phyloP scores from a whole-genome alignment of 495 filamentous ascomycete species.

The Neurospora hispaniola region DNA sequence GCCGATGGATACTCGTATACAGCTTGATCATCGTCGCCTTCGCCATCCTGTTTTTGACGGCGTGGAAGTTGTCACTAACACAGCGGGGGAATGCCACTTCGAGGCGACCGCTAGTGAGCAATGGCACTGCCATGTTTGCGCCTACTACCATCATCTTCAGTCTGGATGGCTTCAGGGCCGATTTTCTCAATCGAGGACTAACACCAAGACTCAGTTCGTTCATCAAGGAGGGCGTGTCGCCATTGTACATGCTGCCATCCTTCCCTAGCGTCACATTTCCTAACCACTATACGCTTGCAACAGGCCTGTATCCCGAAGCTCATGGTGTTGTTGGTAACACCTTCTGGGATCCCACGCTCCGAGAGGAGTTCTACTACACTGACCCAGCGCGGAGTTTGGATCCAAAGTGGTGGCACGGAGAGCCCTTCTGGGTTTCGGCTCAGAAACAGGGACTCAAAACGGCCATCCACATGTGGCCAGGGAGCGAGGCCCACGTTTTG shows the following conservation, averaged over 20 bases:
- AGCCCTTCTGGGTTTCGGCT: constrained; percentile 88
- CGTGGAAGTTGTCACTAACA: constrained; percentile 37
- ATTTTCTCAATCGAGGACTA: constrained; percentile 74
- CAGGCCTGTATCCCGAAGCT: constrained; percentile 82
- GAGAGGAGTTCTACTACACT: constrained; percentile 82
- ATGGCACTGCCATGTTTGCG: constrained; percentile 76
- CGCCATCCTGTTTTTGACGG: constrained; percentile 37
- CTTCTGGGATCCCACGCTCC: constrained; percentile 73
- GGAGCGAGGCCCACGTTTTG: constrained; percentile 72
- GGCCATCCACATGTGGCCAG: constrained; percentile 98
- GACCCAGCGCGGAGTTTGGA: constrained; percentile 61
- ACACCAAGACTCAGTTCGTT: constrained; percentile 76
- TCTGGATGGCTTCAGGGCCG: constrained; percentile 93
- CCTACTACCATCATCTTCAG: constrained; percentile 92
- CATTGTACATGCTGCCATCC: constrained; percentile 79
- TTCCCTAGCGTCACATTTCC: constrained; percentile 98
- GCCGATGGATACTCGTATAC: constrained; percentile 43
- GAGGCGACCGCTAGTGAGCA: constrained; percentile 38
- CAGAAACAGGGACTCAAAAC: constrained; percentile 63
- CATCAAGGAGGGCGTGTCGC: constrained; percentile 74
- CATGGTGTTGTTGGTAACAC: constrained; percentile 92
- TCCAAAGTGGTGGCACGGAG: constrained; percentile 85
- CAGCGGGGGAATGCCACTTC: not conserved
- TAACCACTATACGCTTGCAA: constrained; percentile 93
- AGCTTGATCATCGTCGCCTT: constrained; percentile 41